Evolutionary conservation across 371 early-diverging fungal genomes (phyloP).

Genomic region (Mucor irregularis): DNA sequence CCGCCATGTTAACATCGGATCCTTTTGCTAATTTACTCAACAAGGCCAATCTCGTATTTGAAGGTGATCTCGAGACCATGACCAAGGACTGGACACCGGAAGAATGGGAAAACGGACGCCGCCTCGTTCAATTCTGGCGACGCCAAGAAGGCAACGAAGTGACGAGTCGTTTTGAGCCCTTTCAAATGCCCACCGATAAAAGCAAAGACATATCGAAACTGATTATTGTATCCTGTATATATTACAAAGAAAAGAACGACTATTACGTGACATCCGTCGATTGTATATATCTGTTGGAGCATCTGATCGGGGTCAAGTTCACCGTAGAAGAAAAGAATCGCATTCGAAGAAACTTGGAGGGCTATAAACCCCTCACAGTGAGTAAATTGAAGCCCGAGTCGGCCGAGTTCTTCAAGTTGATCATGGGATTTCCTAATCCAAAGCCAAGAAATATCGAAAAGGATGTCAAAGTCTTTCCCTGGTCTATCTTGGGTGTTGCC

Average conservation of each 20-base stretch:
- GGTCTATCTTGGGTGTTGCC: slow-evolving; percentile 66
- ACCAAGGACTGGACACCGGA: slow-evolving; percentile 59
- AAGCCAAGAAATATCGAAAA: slow-evolving; percentile 88
- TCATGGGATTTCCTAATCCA: slow-evolving; percentile 82
- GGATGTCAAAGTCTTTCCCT: slow-evolving; percentile 82
- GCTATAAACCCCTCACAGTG: slow-evolving; percentile 76
- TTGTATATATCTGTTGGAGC: slow-evolving; percentile 71
- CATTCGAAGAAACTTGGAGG: slow-evolving; percentile 82
- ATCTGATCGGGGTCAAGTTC: slow-evolving; percentile 68
- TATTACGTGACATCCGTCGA: slow-evolving; percentile 83
- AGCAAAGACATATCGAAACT: slow-evolving; percentile 24
- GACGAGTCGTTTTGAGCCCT: slow-evolving; percentile 60
- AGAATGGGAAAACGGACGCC: slow-evolving; percentile 65
- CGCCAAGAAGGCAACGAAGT: slow-evolving; percentile 60
- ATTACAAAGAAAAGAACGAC: slow-evolving; percentile 72
- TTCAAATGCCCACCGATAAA: slow-evolving; percentile 51
- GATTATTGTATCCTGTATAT: slow-evolving; percentile 80
- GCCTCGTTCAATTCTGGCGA: slow-evolving; percentile 76
- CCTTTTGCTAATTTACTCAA: slow-evolving; percentile 63
- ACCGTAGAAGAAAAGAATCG: slow-evolving; percentile 85
- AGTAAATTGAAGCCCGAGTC: slow-evolving; percentile 71
- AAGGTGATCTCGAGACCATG: slow-evolving; percentile 66
- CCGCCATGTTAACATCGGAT: slow-evolving; percentile 21
- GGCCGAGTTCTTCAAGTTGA: slow-evolving; percentile 72
- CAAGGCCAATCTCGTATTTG: slow-evolving; percentile 69